Base-by-base conservation (phyloP, 2,329 filamentous ascomycete species). In the Diaporthe humulicola region DNA sequence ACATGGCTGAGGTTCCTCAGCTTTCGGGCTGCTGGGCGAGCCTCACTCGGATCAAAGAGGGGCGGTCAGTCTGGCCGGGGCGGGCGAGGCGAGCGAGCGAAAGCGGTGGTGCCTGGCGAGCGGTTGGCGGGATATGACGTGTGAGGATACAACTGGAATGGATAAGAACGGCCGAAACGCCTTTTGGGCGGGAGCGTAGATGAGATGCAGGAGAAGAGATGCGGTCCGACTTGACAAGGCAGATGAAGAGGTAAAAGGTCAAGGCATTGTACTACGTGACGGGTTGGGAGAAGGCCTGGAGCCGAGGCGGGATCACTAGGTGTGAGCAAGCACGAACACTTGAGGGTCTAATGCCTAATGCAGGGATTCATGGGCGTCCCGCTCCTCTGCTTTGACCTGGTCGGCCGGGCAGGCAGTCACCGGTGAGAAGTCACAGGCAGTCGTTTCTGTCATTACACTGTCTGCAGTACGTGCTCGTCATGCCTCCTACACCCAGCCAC, bases 1-100 rank as follows among this genome's bases (percentile, higher is more conserved):
- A 95, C 93, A 95, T 95, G 83, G 82, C 85, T 80, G 71, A 70
- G 71, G 76, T 77, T 78, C 80, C 79, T 71, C 48, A 45, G 48
- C 28, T 71, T 38, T 58, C 36, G 28, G 54, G 67, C 58, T 66
- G 30, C 45, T 74, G 54, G 74, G 74, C 54, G 72, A 72, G 74
- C 67, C 72, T 69, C 58, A 56, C 72, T 69, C 66, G 10, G 52
- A 22, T 54, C 48, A 25, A 36, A 28, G 45, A 54, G 22, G 28
- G 57, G 58, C 60, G 58, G 48, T 60, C 67, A 74, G 67, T 61
- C 54, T 54, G 33, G 61, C 42, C 42, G 25, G 25, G 40, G 15
- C 48, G 48, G 14, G n/a, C 36, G 22, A n/a, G 30, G 30, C 30
- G 61, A 28, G 30, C 12, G 6, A 36, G 61, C 61, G 64, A 52